Percentiles rank a stretch among this genome's conserved stretches.
phyloP scores from a whole-genome alignment of 2,329 filamentous ascomycete species.

The Ascochyta viciae-villosae region DNA sequence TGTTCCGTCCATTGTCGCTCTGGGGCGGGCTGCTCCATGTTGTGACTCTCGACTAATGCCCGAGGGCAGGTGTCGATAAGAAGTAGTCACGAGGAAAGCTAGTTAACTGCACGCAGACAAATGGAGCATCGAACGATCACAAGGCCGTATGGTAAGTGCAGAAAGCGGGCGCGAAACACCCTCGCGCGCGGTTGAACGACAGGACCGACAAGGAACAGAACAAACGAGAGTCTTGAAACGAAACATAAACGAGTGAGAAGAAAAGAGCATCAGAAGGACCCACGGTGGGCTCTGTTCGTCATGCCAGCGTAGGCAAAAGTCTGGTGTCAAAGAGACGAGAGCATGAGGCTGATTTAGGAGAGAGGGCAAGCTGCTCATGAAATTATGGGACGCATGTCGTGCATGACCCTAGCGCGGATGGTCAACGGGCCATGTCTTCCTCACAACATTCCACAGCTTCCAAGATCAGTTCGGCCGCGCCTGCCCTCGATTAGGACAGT shows the following conservation, averaged over 20 bases:
- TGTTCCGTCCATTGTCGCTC: slow-evolving; percentile 55
- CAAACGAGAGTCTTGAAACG: slow-evolving; percentile 43
- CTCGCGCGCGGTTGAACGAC: slow-evolving; percentile 35
- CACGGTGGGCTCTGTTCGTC: slow-evolving; percentile 34
- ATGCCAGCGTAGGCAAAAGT: slow-evolving; percentile 39
- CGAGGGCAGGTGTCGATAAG: slow-evolving; percentile 40
- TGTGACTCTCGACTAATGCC: slow-evolving; percentile 23
- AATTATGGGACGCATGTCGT: slow-evolving; percentile 24
- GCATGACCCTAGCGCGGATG: slow-evolving; percentile 14
- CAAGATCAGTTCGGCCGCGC: slow-evolving; percentile 11
- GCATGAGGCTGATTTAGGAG: slow-evolving; percentile 36
- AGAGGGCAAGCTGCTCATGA: slow-evolving; percentile 23
- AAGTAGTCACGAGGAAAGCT: slow-evolving; percentile 38
- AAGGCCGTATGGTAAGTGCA: slow-evolving; percentile 43
- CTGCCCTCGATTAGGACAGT: slow-evolving; percentile 7
- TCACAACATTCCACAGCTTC: slow-evolving; percentile 13
- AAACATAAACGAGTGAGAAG: slow-evolving; percentile 35
- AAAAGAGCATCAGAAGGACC: slow-evolving; percentile 40
- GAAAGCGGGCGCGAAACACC: slow-evolving; percentile 39
- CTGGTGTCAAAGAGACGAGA: slow-evolving; percentile 24
- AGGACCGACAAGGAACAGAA: slow-evolving; percentile 36
- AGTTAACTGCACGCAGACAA: slow-evolving; percentile 44
- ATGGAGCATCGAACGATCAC: slow-evolving; percentile 45
- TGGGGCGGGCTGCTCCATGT: slow-evolving; percentile 52
- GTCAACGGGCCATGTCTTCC: slow-evolving; percentile 15